Conservation (phyloP, 2,329 filamentous ascomycete species). For the Colletotrichum australisinense region DNA sequence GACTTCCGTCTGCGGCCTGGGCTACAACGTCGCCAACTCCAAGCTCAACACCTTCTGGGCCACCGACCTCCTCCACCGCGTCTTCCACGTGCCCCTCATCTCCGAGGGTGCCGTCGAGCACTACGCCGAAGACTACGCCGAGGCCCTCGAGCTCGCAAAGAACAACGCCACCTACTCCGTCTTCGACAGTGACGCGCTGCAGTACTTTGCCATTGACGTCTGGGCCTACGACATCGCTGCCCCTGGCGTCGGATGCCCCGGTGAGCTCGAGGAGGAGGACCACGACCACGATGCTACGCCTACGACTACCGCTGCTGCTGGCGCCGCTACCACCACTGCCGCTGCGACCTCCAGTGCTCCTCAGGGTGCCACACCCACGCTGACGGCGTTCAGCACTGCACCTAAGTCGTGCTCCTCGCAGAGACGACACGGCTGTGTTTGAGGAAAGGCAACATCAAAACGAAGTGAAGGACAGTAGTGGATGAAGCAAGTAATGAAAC, state of each 20-base stretch:
- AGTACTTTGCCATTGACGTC: conserved; percentile 76
- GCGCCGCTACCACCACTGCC: conserved; percentile 50
- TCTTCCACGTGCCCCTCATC: conserved; percentile 72
- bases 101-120: conserved; percentile 71
- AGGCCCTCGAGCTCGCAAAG: conserved; percentile 63
- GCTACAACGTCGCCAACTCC: conserved; percentile 69
- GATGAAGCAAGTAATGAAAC: not conserved
- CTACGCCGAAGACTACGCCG: conserved; percentile 69
- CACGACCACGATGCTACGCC: conserved; percentile 6
- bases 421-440: too few species aligned
- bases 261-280: conserved; percentile 45
- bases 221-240: conserved; percentile 74
- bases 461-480: not conserved
- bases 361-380: conserved; percentile 59
- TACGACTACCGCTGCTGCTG: conserved; percentile 45
- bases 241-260: conserved; percentile 71
- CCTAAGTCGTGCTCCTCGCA: not conserved
- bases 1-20: conserved; percentile 68
- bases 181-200: conserved; percentile 70
- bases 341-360: conserved; percentile 69
- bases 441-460: not conserved
- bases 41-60: conserved; percentile 73
- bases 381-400: conserved; percentile 49
- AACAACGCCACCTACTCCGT: conserved; percentile 58
- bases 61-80: conserved; percentile 73